Conservation (phyloP, 495 filamentous ascomycete genomes). For the Penicillium pancosmium region DNA sequence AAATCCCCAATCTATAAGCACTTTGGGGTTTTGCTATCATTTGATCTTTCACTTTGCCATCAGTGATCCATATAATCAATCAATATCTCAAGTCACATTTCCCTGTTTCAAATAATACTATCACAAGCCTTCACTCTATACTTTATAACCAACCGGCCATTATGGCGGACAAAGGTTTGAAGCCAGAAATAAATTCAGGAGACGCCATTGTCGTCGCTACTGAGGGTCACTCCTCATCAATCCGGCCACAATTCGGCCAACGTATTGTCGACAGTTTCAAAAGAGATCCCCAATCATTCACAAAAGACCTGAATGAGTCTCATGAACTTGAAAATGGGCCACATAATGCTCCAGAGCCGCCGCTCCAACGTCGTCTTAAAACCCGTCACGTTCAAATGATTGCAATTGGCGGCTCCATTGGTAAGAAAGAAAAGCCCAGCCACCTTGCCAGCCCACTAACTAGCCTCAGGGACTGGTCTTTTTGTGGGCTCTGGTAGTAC, state of each 20-base stretch:
- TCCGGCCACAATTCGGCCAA: conserved; percentile 28
- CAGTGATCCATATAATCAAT: not conserved
- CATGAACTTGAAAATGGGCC: conserved; percentile 73
- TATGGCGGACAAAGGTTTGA: no score
- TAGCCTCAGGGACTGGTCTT: conserved; percentile 73
- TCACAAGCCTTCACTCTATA: no score
- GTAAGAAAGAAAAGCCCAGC: conserved; percentile 42
- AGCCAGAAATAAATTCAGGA: not conserved
- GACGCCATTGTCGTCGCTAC: not conserved
- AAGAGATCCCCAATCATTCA: conserved; percentile 64
- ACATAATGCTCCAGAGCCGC: conserved; percentile 71
- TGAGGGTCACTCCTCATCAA: not conserved
- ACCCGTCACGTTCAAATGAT: conserved; percentile 94
- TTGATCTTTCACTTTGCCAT: no score
- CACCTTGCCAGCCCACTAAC: not conserved
- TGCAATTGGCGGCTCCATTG: conserved; percentile 93
- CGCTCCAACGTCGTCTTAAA: conserved; percentile 75
- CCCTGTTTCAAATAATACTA: no score
- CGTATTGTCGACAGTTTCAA: conserved; percentile 79
- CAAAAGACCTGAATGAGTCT: conserved; percentile 44
- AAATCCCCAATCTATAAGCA: not conserved
- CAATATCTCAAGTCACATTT: not conserved
- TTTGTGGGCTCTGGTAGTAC: conserved; percentile 87
- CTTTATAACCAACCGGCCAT: no score
- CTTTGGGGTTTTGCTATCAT: not conserved